Evolutionary conservation across 805 yeast species (phyloP).

Genomic region (Martiniozyma abietophila): DNA sequence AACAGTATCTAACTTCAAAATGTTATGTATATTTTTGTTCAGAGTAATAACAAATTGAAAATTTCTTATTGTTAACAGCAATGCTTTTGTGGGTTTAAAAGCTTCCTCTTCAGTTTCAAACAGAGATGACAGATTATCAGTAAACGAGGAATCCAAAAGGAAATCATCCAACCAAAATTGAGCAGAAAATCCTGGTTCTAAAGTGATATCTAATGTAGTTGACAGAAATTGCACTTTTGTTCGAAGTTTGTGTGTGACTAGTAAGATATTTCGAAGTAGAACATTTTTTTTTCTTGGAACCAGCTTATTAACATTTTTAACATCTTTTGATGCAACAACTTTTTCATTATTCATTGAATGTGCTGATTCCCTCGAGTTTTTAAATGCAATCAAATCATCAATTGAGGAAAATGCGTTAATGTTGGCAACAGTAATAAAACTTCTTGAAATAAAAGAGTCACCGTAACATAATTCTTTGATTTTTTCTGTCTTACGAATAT

Average conservation of each 20-base stretch:
- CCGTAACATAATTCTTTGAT: conserved; percentile 10
- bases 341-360: background rate
- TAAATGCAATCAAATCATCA: no score
- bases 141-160: conserved; percentile 19
- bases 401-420: conserved; percentile 12
- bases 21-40: no score
- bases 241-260: conserved; percentile 17
- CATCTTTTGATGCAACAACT: background rate
- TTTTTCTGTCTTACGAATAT: conserved; percentile 9
- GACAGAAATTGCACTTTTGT: conserved; percentile 20
- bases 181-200: conserved; percentile 11
- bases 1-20: no score
- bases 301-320: background rate
- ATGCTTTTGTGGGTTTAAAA: conserved; percentile 12
- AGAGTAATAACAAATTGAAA: conserved; percentile 16
- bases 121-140: conserved; percentile 19
- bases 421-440: conserved; percentile 16
- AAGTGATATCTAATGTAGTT: conserved; percentile 10
- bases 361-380: no score
- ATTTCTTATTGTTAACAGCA: conserved; percentile 16
- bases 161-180: conserved; percentile 19
- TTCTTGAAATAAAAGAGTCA: conserved; percentile 16
- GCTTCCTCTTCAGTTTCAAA: conserved; percentile 11
- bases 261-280: conserved; percentile 6
- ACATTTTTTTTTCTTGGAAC: no score